Evolutionary conservation across 1,284 basidiomycete genomes (phyloP), one percentile per base, ranked within the genome.

Genomic region (Moesziomyces sp.): DNA sequence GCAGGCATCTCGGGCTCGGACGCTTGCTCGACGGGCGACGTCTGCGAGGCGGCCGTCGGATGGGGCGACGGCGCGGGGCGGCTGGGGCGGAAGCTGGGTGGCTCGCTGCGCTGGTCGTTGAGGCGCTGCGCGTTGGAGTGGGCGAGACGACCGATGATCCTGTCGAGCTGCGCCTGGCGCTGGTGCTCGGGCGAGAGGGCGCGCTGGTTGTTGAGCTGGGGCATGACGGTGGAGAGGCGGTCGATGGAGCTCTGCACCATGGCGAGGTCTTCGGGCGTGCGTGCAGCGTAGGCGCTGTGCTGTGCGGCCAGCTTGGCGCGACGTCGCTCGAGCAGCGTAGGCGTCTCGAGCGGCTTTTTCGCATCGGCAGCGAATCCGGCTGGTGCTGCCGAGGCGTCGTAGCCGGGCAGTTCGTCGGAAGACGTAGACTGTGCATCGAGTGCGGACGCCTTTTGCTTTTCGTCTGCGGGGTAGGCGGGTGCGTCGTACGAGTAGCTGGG

Each of bases 201-300:
- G 23, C 77, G 70, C 65, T 78, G 77, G 49, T 78, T 63, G 48
- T 57, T 46, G 38, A 78, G 56, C 52, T 75, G 77, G 42, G 77
- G 77, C 52, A 77, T 69, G 47, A 70, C 74, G 24, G 49, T 54
- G 18, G 73, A 71, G 13, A 78, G 54, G n/a, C 64, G 61, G 14
- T 76, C 75, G 54, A 77, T 79, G 35, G 74, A 70, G 48, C 52
- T 66, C 46, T 77, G 62, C 24, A 77, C 62, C 55, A 79, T 48
- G n/a, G 52, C 59, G 9, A 79, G 67, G 24, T 79, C 77, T 45
- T 77, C 56, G 42, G 63, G 66, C 3, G 76, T 64, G 23, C 76
- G 62, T 10, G 77, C 75, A 5, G 58, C 58, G 40, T 79, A 70
- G 28, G 61, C 68, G 52, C 70, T 67, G 44, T 73, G 59, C 64